A percentile compares a stretch with the other conserved stretches of the same genome.
phyloP scores from a whole-genome alignment of 768 basidiomycete species.

The Tricholoma terreum region DNA sequence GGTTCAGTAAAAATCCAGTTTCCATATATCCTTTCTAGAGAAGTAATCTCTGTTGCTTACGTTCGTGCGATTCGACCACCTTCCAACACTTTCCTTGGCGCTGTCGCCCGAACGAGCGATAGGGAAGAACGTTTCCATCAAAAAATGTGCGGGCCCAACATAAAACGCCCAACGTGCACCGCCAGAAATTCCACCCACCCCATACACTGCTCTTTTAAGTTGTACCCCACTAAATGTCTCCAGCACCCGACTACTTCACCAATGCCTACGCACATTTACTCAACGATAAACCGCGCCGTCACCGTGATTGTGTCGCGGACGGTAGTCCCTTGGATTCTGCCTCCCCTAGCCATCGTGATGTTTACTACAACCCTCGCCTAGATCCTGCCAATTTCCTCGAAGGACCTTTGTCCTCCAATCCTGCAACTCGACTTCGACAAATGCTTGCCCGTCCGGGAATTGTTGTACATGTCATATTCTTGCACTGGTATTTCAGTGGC shows the following conservation, averaged over 20 bases:
- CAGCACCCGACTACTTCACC: constrained; percentile 20
- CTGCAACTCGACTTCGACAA: constrained; percentile 70
- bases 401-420: constrained; percentile 64
- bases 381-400: constrained; percentile 67
- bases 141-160: not conserved
- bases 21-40: too few relatives aligned
- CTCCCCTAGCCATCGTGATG: not conserved
- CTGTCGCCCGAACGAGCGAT: too few relatives aligned
- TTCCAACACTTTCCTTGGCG: too few relatives aligned
- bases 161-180: not conserved
- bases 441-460: constrained; percentile 72
- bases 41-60: too few relatives aligned
- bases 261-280: constrained; percentile 7
- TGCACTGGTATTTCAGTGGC: not conserved
- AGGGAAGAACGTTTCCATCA: too few relatives aligned
- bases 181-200: not conserved
- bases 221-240: constrained; percentile 11
- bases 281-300: not conserved
- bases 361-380: constrained; percentile 66
- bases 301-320: not conserved
- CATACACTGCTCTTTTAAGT: not conserved
- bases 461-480: constrained; percentile 48
- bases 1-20: too few relatives aligned
- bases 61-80: too few relatives aligned
- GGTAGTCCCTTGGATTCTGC: not conserved